Evolutionary conservation across 352 stramenopile species (phyloP).

Genomic region (Phytophthora fragariaefolia): DNA sequence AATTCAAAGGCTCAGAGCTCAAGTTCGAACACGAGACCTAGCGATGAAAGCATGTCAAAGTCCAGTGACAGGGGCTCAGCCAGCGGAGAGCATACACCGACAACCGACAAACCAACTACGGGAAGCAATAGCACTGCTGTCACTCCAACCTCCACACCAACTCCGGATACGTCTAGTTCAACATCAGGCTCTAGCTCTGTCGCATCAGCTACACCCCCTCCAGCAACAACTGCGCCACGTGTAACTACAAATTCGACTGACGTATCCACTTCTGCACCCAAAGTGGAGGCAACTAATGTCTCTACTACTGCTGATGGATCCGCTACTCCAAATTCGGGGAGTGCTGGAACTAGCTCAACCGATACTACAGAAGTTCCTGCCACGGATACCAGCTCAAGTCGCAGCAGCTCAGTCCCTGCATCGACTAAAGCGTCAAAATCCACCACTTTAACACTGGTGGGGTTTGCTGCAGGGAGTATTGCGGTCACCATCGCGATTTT

Average conservation of each 20-base stretch:
- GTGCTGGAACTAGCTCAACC: no score
- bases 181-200: background rate
- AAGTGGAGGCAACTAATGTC: background rate
- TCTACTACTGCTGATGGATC: background rate
- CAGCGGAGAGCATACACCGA: background rate
- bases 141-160: no score
- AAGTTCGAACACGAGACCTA: background rate
- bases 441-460: background rate
- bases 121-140: no score
- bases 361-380: background rate
- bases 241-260: background rate
- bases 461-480: background rate
- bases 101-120: background rate
- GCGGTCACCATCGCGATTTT: background rate
- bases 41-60: background rate
- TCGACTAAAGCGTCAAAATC: background rate
- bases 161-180: background rate
- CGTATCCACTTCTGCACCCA: background rate
- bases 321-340: background rate
- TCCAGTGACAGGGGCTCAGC: background rate
- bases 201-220: background rate
- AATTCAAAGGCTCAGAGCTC: background rate
- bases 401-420: background rate
- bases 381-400: background rate
- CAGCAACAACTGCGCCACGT: background rate